Base-by-base conservation (phyloP, 1,284 basidiomycete genomes). In the Fomitopsis betulina region DNA sequence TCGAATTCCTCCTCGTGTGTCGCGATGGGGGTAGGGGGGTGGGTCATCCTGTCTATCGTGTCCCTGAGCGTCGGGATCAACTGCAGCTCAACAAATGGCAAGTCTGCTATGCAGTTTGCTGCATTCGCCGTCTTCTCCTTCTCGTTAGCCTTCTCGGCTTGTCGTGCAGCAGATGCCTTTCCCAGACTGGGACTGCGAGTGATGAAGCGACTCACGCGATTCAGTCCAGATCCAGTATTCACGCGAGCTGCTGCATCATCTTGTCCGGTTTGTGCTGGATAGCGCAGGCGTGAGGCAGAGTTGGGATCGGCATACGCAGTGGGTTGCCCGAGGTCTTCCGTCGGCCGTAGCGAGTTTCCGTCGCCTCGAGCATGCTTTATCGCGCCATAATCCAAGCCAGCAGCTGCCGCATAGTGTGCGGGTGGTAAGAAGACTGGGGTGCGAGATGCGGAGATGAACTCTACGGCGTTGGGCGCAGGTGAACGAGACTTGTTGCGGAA, bases 1-100 rank as follows among this genome's bases (percentile, higher is more conserved):
- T 43, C 39, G 37, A 53, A 37, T 10, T 47, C 39, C 12, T 62
- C 63, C 17, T 57, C 39, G 30, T 37, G 45, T 9, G 61, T 40
- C 1, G 49, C 37, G 1, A 61, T 60, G 6, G 54, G 42, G n/a
- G 39, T 49, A 5, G 60, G 65, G 8, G 63, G 64, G 33, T 73
- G 70, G 4, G 87, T 90, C 87, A 89, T 90, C 47, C 81, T 79
- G 62, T 85, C 80, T 38, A 89, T 79, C 0, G 87, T 90, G 59
- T 89, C 87, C 37, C 81, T 76, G 37, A 89, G 73, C 23, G 86
- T 85, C 9, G 87, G 87, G 27, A 90, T 69, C 12, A 89, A 74
- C 32, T 86, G 81, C 0, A 81, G 74, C 63, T 90, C 87, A 25
- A 87, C 68, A 23, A 81, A 70, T 2, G 83, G 82, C 3, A 88